Evolutionary conservation across 768 basidiomycete genomes (phyloP).

Genomic region (Mycena floridula): DNA sequence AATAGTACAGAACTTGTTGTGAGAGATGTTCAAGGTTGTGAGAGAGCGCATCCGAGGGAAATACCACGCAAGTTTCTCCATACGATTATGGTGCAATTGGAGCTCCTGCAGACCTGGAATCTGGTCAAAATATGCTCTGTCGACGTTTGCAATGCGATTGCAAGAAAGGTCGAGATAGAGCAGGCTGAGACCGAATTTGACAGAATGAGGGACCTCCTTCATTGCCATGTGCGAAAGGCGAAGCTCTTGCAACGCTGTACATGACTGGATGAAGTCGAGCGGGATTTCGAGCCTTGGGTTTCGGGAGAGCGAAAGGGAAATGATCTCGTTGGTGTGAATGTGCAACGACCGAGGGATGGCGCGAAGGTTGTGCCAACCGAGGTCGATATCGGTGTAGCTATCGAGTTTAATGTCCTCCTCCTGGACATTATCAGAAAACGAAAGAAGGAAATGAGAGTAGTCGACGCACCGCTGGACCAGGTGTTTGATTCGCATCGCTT

Average conservation of each 20-base stretch:
- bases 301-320: slow-evolving; percentile 81
- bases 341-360: slow-evolving; percentile 88
- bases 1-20: slow-evolving; percentile 81
- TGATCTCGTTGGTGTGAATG: slow-evolving; percentile 75
- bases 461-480: slow-evolving; percentile 58
- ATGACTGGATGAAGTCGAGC: too few species aligned
- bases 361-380: slow-evolving; percentile 72
- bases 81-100: slow-evolving; percentile 84
- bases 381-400: slow-evolving; percentile 75
- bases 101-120: too few species aligned
- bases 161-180: too few species aligned
- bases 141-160: too few species aligned
- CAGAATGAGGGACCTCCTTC: slow-evolving; percentile 84
- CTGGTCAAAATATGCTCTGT: slow-evolving; percentile 58
- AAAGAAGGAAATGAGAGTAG: slow-evolving; percentile 18
- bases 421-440: neutral
- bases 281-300: too few species aligned
- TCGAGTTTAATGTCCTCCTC: slow-evolving; percentile 66
- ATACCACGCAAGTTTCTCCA: slow-evolving; percentile 81
- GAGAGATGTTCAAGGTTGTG: slow-evolving; percentile 66
- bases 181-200: slow-evolving; percentile 66
- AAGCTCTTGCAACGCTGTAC: slow-evolving; percentile 76
- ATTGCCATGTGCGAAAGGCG: slow-evolving; percentile 88
- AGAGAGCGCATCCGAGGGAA: slow-evolving; percentile 72
- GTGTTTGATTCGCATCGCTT: slow-evolving; percentile 57